Conservation (phyloP, 805 yeast species). For the Teunomyces kruisii region DNA sequence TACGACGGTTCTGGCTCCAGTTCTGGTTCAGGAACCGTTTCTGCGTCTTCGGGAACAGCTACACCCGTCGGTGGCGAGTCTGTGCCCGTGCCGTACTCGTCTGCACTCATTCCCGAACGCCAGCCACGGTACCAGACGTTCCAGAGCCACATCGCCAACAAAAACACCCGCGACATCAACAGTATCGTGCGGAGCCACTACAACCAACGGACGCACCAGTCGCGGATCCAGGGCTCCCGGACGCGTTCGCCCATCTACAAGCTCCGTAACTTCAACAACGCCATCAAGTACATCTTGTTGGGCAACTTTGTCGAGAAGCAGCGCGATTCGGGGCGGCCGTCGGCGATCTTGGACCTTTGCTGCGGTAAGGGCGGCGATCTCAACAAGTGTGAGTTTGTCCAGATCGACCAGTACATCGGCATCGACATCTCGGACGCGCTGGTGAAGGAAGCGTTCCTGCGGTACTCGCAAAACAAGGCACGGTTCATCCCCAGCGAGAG, state of each 20-base stretch:
- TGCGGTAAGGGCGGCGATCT: constrained; percentile 99
- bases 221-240: constrained; percentile 60
- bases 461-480: constrained; percentile 59
- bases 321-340: constrained; percentile 19
- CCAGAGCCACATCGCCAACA: constrained; percentile 35
- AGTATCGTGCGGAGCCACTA: constrained; percentile 79
- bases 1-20: neutral
- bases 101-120: neutral
- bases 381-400: constrained; percentile 79
- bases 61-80: too few species aligned
- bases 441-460: constrained; percentile 74
- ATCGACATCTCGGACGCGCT: constrained; percentile 90
- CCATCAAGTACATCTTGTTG: constrained; percentile 82
- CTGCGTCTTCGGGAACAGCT: too few species aligned
- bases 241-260: constrained; percentile 80
- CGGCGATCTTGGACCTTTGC: constrained; percentile 75
- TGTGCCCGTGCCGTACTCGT: constrained; percentile 6
- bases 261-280: constrained; percentile 85
- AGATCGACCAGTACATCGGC: constrained; percentile 78
- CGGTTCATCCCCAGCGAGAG: constrained; percentile 29
- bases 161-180: constrained; percentile 48
- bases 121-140: constrained; percentile 32
- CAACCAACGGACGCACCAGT: constrained; percentile 74
- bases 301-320: constrained; percentile 56
- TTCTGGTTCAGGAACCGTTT: neutral